Conservation (phyloP, 495 filamentous ascomycete genomes). For the Neurospora sp. region DNA sequence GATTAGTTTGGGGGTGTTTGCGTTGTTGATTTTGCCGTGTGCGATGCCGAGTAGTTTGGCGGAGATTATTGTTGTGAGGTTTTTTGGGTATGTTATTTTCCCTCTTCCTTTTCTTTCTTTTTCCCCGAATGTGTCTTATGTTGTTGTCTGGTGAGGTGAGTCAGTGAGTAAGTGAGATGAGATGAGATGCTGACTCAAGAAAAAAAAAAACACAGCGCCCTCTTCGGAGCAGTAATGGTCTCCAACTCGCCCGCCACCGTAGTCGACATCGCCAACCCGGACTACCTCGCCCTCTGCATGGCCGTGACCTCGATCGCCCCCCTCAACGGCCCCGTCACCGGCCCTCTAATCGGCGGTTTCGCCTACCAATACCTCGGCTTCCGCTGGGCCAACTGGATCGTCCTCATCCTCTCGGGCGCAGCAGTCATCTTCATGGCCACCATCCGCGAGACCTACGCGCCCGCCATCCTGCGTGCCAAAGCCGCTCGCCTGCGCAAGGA, state of each 20-base stretch:
- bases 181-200: slow-evolving; percentile 3
- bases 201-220: slow-evolving; percentile 34
- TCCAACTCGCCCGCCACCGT: slow-evolving; percentile 76
- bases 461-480: slow-evolving; percentile 58
- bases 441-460: slow-evolving; percentile 70
- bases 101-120: not conserved
- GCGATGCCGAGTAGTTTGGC: slow-evolving; percentile 55
- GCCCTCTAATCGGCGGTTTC: slow-evolving; percentile 49
- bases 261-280: slow-evolving; percentile 62
- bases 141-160: not conserved
- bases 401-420: slow-evolving; percentile 55
- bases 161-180: not conserved
- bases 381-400: slow-evolving; percentile 81
- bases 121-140: not conserved
- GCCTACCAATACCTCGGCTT: slow-evolving; percentile 58
- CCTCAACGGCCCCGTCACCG: slow-evolving; percentile 58
- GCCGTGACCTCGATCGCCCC: slow-evolving; percentile 71
- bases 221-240: slow-evolving; percentile 71
- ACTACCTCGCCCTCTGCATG: slow-evolving; percentile 62
- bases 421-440: slow-evolving; percentile 42
- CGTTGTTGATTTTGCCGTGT: slow-evolving; percentile 59
- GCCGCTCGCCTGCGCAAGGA: slow-evolving; percentile 61
- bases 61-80: slow-evolving; percentile 58
- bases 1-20: slow-evolving; percentile 49
- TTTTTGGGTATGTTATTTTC: slow-evolving; percentile 47